Conservation (phyloP, 495 filamentous ascomycete species). For the Penicillium malachiteum region DNA sequence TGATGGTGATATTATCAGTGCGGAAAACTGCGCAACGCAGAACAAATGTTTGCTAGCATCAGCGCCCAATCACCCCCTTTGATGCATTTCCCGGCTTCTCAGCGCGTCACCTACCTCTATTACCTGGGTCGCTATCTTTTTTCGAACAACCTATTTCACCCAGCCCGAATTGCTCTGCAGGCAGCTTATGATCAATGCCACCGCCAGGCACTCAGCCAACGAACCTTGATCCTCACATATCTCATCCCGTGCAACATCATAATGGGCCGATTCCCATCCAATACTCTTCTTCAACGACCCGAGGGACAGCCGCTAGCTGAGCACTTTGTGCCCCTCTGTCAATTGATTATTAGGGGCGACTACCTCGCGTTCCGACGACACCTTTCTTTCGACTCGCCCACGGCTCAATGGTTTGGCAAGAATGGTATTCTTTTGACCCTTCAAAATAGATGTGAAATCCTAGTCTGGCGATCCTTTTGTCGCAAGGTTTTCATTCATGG, state of each 20-base stretch:
- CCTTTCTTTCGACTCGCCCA: slow-evolving; percentile 49
- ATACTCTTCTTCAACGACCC: slow-evolving; percentile 60
- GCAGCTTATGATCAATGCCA: slow-evolving; percentile 79
- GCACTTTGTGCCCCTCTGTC: slow-evolving; percentile 71
- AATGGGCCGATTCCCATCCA: slow-evolving; percentile 79
- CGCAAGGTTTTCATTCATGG: slow-evolving; percentile 71
- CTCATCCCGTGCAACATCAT: slow-evolving; percentile 81
- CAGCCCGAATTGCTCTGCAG: slow-evolving; percentile 70
- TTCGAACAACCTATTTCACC: slow-evolving; percentile 74
- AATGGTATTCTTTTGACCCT: slow-evolving; percentile 73
- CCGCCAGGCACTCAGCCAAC: slow-evolving; percentile 62
- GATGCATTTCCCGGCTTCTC: slow-evolving; percentile 75
- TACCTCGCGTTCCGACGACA: slow-evolving; percentile 73
- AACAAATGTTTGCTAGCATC: slow-evolving; percentile 88
- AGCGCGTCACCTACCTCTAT: slow-evolving; percentile 89
- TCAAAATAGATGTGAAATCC: slow-evolving; percentile 68
- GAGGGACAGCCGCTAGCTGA: slow-evolving; percentile 70
- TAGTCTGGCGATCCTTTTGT: slow-evolving; percentile 82
- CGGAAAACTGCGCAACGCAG: slow-evolving; percentile 61
- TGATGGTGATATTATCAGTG: slow-evolving; percentile 34
- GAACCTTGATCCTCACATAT: slow-evolving; percentile 78
- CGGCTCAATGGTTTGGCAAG: slow-evolving; percentile 69
- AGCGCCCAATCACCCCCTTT: slow-evolving; percentile 77
- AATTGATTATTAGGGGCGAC: slow-evolving; percentile 74
- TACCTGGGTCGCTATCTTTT: slow-evolving; percentile 91